Evolutionary conservation across 1,284 basidiomycete species (phyloP).

Genomic region (Acaromyces ingoldii): DNA sequence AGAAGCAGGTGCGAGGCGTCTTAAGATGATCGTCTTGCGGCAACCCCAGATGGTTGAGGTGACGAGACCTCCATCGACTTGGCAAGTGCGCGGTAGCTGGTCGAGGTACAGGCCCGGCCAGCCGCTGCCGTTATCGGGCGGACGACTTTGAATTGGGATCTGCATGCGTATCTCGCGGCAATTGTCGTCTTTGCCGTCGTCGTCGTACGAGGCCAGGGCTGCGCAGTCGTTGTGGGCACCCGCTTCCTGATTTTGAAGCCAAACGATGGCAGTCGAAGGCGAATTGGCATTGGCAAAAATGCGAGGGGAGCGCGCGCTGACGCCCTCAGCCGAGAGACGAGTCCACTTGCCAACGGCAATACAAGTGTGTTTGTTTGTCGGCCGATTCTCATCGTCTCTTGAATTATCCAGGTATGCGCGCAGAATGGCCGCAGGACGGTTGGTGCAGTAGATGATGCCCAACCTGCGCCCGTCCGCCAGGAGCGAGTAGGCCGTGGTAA

Average conservation of each 20-base stretch:
- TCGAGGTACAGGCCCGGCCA: slow-evolving; percentile 62
- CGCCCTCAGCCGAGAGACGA: slow-evolving; percentile 53
- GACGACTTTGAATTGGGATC: background rate
- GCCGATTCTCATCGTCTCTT: slow-evolving; percentile 48
- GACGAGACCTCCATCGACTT: slow-evolving; percentile 51
- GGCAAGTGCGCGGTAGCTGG: slow-evolving; percentile 56
- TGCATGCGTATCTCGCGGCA: too few relatives aligned
- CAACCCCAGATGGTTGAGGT: slow-evolving; percentile 57
- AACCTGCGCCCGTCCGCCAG: slow-evolving; percentile 60
- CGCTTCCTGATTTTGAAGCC: slow-evolving; percentile 59
- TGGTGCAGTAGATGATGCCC: slow-evolving; percentile 63
- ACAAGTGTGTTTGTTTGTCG: too few relatives aligned
- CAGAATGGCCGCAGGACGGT: slow-evolving; percentile 63
- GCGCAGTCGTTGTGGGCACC: slow-evolving; percentile 63
- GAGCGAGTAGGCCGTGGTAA: slow-evolving; percentile 63
- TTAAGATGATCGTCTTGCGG: background rate
- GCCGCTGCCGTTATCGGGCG: background rate
- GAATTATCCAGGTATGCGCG: slow-evolving; percentile 37
- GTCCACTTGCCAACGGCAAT: too few relatives aligned
- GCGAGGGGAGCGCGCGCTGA: slow-evolving; percentile 62
- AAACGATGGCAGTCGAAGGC: slow-evolving; percentile 55
- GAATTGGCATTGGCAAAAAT: too few relatives aligned
- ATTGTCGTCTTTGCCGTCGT: background rate
- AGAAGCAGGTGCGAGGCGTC: background rate
- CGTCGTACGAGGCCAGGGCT: slow-evolving; percentile 50